Conservation (phyloP, 306 rosid species). For the Casuarina equisetifolia region DNA sequence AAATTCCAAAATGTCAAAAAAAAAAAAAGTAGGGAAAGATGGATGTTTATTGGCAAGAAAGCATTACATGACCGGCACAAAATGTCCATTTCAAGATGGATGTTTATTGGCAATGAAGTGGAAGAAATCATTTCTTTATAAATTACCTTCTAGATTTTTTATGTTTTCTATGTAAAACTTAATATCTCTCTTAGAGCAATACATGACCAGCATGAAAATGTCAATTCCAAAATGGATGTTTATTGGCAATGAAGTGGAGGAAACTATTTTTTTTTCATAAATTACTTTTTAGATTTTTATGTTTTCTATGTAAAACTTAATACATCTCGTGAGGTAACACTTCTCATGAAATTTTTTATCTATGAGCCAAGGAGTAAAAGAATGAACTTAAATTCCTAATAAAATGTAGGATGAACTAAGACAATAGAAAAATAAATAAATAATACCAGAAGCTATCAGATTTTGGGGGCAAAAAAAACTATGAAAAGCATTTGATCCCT, state of each 20-base stretch:
- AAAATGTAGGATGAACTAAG: neutral
- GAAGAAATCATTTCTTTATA: conserved; percentile 50
- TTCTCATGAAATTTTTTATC: too few relatives aligned
- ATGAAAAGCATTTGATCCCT: conserved; percentile 50
- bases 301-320: neutral
- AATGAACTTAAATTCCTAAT: too few relatives aligned
- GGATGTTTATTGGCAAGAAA: conserved; percentile 57
- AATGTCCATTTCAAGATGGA: conserved; percentile 44
- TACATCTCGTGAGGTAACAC: conserved; percentile 16
- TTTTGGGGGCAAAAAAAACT: conserved; percentile 1
- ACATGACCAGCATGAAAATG: conserved; percentile 50
- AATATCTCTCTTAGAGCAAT: conserved; percentile 5
- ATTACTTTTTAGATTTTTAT: conserved; percentile 33
- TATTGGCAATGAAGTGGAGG: conserved; percentile 37
- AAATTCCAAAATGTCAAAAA: too few relatives aligned
- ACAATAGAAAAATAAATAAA: too few relatives aligned
- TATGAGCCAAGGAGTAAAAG: too few relatives aligned
- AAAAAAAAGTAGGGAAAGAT: neutral
- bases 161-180: neutral
- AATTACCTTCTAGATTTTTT: conserved; percentile 35
- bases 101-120: conserved; percentile 35
- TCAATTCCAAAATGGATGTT: conserved; percentile 41
- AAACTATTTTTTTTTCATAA: conserved; percentile 42
- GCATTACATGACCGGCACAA: conserved; percentile 50
- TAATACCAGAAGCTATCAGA: conserved; percentile 5